Conservation (phyloP, 345 rosid species). For the Eutrema heterophyllum region DNA sequence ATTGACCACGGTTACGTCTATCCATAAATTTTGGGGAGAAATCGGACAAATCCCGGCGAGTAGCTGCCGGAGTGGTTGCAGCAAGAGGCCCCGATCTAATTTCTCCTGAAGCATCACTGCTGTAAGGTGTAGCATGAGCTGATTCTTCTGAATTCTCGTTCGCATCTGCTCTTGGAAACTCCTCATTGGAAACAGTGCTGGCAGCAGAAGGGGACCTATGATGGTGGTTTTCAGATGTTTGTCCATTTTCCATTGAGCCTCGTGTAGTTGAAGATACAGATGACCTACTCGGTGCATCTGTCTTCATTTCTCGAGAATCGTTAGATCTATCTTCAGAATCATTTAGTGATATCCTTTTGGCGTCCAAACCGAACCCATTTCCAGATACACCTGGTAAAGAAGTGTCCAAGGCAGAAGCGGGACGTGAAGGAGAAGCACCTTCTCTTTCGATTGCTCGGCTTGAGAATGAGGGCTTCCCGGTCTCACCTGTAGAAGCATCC, state of each 20-base stretch:
- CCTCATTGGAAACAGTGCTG: conserved; percentile 41
- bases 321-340: conserved; percentile 53
- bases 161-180: conserved; percentile 50
- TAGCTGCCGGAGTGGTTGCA: conserved; percentile 37
- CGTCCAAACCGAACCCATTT: conserved; percentile 48
- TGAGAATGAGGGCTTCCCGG: conserved; percentile 36
- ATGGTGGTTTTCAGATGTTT: conserved; percentile 41
- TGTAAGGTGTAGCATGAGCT: conserved; percentile 50
- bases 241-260: conserved; percentile 45
- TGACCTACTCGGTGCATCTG: conserved; percentile 40
- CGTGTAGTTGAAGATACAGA: conserved; percentile 50
- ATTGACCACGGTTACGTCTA: conserved; percentile 55
- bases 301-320: conserved; percentile 40
- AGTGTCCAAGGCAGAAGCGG: conserved; percentile 52
- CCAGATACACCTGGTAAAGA: conserved; percentile 44
- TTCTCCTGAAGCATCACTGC: conserved; percentile 82
- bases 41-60: conserved; percentile 53
- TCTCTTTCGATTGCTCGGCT: conserved; percentile 42
- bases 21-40: conserved; percentile 53
- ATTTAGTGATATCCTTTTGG: conserved; percentile 42
- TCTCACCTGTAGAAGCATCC: conserved; percentile 36
- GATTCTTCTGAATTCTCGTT: conserved; percentile 57
- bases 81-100: conserved; percentile 48
- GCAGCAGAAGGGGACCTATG: conserved; percentile 60
- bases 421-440: conserved; percentile 57